A percentile compares a stretch with the other conserved stretches of the same genome.
These are phyloP conservation scores for Lippia alba DNA, from an alignment of 305 asterid species.

Conservation along the genomic window DNA sequence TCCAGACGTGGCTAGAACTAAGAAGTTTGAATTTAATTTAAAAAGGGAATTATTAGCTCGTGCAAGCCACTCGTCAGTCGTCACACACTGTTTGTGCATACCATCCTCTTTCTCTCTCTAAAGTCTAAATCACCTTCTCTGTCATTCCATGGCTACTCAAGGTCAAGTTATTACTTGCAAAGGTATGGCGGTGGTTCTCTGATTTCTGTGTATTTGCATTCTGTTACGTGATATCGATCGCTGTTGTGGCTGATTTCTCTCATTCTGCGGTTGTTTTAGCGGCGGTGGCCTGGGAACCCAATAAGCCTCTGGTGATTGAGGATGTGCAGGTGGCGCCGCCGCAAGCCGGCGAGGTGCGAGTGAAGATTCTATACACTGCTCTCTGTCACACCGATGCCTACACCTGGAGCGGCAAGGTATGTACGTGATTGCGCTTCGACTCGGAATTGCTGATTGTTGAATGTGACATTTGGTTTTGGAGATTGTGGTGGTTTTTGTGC, in stretches of 20 bases:
- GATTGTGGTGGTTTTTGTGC: not conserved
- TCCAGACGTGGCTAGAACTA: not conserved
- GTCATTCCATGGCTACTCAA: constrained; percentile 62
- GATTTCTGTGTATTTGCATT: not conserved
- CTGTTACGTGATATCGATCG: constrained; percentile 16
- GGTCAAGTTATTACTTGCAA: constrained; percentile 99
- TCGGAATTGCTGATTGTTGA: constrained; percentile 3
- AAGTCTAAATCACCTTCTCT: not conserved
- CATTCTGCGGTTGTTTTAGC: constrained; percentile 42
- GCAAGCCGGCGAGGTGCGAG: constrained; percentile 92
- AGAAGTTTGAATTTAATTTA: too few species aligned
- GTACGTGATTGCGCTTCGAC: not conserved
- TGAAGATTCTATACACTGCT: constrained; percentile 82
- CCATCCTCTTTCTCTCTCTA: not conserved
- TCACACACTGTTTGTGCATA: not conserved
- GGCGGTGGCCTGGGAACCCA: constrained; percentile 99
- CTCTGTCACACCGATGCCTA: constrained; percentile 98
- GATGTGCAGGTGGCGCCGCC: constrained; percentile 99
- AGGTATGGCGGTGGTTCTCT: constrained; percentile 49
- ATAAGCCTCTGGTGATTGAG: constrained; percentile 92
- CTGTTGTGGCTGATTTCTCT: not conserved
- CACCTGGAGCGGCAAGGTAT: constrained; percentile 98
- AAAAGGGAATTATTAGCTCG: not conserved
- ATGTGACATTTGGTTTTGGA: not conserved
- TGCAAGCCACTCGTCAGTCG: not conserved